phyloP scores from a whole-genome alignment of 2,329 filamentous ascomycete species.

The Hypoxylon sp. region DNA sequence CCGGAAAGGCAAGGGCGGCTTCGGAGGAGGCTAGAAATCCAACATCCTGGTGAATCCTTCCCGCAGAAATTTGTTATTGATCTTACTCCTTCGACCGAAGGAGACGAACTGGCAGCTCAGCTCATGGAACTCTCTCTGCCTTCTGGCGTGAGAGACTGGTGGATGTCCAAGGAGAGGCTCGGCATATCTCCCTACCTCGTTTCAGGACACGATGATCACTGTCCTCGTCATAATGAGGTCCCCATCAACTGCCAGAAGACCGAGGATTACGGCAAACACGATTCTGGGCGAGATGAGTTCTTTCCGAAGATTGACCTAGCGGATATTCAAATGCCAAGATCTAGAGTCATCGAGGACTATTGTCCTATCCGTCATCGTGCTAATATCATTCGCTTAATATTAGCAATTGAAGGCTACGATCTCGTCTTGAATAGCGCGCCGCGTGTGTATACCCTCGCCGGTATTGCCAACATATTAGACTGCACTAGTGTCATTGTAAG shows the following conservation, averaged over 20 bases:
- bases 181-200: conserved; percentile 58
- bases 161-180: conserved; percentile 58
- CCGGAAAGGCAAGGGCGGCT: conserved; percentile 58
- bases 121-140: conserved; percentile 73
- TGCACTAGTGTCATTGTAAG: conserved; percentile 62
- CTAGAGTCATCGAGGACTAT: conserved; percentile 68
- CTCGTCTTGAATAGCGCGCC: conserved; percentile 71
- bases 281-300: conserved; percentile 17
- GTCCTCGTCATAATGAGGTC: conserved; percentile 44
- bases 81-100: conserved; percentile 73
- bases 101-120: conserved; percentile 73
- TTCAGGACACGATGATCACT: conserved; percentile 65
- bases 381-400: conserved; percentile 74
- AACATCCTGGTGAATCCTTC: conserved; percentile 16
- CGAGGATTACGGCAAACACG: conserved; percentile 19
- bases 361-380: conserved; percentile 74
- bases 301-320: conserved; percentile 48
- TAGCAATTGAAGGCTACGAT: conserved; percentile 68
- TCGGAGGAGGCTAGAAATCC: conserved; percentile 17
- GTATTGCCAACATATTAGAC: conserved; percentile 72
- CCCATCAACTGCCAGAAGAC: conserved; percentile 28
- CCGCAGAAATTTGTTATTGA: conserved; percentile 66
- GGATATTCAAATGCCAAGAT: conserved; percentile 31
- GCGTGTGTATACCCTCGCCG: conserved; percentile 77
- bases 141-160: conserved; percentile 69